phyloP scores from a whole-genome alignment of 1,284 basidiomycete genomes.

The Pterulicium gracile region DNA sequence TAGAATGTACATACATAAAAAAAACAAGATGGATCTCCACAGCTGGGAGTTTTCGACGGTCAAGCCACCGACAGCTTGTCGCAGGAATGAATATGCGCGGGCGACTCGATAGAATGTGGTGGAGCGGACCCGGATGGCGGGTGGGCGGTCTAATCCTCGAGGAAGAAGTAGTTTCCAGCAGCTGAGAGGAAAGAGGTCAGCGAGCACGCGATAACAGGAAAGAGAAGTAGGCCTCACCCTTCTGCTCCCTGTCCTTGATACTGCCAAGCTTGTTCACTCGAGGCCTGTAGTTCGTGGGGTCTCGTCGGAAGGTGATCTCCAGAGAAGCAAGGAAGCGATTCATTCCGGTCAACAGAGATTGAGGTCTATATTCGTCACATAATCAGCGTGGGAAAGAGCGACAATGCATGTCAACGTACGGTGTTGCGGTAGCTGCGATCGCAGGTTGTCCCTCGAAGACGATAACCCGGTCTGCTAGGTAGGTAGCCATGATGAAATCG shows the following conservation, averaged over 20 bases:
- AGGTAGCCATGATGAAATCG: constrained; percentile 97
- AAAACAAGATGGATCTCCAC: too few relatives aligned
- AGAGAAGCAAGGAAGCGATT: constrained; percentile 88
- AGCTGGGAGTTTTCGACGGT: too few relatives aligned
- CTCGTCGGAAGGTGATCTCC: constrained; percentile 93
- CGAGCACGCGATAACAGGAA: constrained; percentile 4
- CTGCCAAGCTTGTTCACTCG: constrained; percentile 92
- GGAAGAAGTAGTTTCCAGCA: constrained; percentile 82
- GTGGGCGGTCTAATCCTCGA: constrained; percentile 76
- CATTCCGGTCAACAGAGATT: constrained; percentile 80
- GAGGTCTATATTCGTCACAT: constrained; percentile 40
- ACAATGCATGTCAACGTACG: constrained; percentile 36
- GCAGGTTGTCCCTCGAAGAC: constrained; percentile 88
- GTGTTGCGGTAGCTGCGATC: constrained; percentile 73
- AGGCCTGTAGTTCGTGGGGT: constrained; percentile 90
- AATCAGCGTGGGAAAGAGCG: constrained; percentile 9
- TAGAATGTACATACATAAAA: too few relatives aligned
- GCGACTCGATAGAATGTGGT: too few relatives aligned
- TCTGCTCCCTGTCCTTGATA: constrained; percentile 92
- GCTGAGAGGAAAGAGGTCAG: constrained; percentile 26
- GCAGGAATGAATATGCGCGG: too few relatives aligned
- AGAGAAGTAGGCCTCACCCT: constrained; percentile 50
- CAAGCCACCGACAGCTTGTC: too few relatives aligned
- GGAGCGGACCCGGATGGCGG: too few relatives aligned
- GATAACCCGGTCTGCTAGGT: constrained; percentile 94